These are phyloP conservation scores for Cercospora sp. DNA, from an alignment of 2,329 filamentous ascomycete genomes.

Conservation along the genomic window DNA sequence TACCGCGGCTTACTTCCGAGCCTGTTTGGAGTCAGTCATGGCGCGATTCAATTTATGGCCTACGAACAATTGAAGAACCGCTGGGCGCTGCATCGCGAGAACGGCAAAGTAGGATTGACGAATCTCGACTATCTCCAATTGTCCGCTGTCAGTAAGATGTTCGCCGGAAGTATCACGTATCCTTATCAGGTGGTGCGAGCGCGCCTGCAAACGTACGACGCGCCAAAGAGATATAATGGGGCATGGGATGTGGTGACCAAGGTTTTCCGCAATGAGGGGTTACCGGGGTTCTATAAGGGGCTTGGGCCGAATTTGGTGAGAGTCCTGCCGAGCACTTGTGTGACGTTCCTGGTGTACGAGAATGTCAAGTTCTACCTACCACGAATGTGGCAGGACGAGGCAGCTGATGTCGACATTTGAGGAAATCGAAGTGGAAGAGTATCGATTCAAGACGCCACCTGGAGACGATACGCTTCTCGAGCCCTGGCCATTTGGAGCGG, in stretches of 20 bases:
- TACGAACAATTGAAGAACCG: conserved; percentile 76
- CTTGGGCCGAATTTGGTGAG: conserved; percentile 84
- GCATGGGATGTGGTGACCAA: conserved; percentile 70
- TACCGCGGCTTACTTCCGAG: conserved; percentile 84
- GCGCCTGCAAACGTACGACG: conserved; percentile 84
- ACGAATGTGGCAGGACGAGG: conserved; percentile 32
- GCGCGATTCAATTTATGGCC: conserved; percentile 91
- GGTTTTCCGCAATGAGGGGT: conserved; percentile 77
- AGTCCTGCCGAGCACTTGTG: conserved; percentile 91
- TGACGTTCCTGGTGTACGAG: conserved; percentile 96
- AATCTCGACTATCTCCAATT: conserved; percentile 79
- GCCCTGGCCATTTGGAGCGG: too few species aligned
- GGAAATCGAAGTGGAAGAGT: not conserved
- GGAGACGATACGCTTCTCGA: not conserved
- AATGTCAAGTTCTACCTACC: conserved; percentile 76
- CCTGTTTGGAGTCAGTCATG: conserved; percentile 83
- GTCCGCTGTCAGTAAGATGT: conserved; percentile 78
- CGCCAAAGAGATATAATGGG: conserved; percentile 69
- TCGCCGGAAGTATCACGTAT: conserved; percentile 87
- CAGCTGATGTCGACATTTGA: conserved; percentile 11
- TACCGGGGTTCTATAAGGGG: conserved; percentile 86
- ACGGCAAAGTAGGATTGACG: conserved; percentile 52
- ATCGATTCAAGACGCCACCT: not conserved
- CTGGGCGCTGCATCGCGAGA: conserved; percentile 45
- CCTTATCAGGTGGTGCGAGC: conserved; percentile 92